A percentile compares a stretch with the other conserved stretches of the same genome.
phyloP scores from a whole-genome alignment of 2,329 filamentous ascomycete species.

The Exophiala sp. region DNA sequence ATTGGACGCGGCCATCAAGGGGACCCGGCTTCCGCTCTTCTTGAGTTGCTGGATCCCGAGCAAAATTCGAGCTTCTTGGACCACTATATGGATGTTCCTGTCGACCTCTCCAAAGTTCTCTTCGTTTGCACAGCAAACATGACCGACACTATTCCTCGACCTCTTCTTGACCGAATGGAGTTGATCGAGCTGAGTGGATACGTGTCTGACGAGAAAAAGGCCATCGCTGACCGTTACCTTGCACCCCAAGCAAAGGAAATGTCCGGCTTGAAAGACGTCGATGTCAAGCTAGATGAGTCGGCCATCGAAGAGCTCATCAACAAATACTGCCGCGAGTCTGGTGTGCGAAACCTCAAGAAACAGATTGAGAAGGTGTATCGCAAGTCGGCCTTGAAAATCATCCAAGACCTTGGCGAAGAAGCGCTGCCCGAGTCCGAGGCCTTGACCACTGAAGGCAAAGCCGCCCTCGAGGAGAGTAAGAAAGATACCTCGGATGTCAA shows the following conservation, averaged over 20 bases:
- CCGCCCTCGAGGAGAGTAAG: slow-evolving; percentile 65
- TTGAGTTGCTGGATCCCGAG: slow-evolving; percentile 92
- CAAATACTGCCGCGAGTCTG: slow-evolving; percentile 95
- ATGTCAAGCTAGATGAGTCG: slow-evolving; percentile 79
- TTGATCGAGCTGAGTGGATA: slow-evolving; percentile 95
- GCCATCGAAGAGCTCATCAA: slow-evolving; percentile 97
- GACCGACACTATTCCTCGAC: slow-evolving; percentile 94
- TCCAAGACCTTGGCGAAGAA: slow-evolving; percentile 86
- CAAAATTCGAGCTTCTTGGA: slow-evolving; percentile 97
- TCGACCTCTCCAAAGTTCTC: slow-evolving; percentile 93
- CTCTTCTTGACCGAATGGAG: slow-evolving; percentile 94
- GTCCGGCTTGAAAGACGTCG: slow-evolving; percentile 82
- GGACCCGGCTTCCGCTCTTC: slow-evolving; percentile 87
- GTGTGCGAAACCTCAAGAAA: slow-evolving; percentile 97
- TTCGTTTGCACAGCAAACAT: slow-evolving; percentile 99
- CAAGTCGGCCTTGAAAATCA: slow-evolving; percentile 95
- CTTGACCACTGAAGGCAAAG: slow-evolving; percentile 80
- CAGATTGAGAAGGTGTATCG: slow-evolving; percentile 99
- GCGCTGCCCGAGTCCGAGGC: slow-evolving; percentile 76
- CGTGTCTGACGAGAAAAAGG: slow-evolving; percentile 97
- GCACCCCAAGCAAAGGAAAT: slow-evolving; percentile 92
- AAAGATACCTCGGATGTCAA: slow-evolving; percentile 63
- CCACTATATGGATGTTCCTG: slow-evolving; percentile 97
- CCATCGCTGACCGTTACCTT: slow-evolving; percentile 90
- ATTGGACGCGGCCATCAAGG: slow-evolving; percentile 95